phyloP scores from a whole-genome alignment of 768 basidiomycete genomes.

The Cystofilobasidium ferigula region DNA sequence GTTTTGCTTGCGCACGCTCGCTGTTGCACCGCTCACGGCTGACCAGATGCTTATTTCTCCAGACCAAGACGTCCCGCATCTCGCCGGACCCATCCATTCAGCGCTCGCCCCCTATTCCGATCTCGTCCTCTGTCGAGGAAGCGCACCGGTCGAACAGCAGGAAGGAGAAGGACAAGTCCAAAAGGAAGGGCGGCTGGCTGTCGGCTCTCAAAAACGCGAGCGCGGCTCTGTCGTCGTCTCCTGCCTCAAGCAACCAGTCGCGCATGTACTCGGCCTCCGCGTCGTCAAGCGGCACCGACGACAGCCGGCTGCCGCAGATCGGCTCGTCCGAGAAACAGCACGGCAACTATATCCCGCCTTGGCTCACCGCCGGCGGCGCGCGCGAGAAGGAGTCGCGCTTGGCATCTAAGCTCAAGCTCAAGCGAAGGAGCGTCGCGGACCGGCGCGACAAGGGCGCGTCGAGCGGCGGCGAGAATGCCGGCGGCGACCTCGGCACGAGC shows the following conservation, averaged over 20 bases:
- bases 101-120: not conserved
- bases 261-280: constrained; percentile 17
- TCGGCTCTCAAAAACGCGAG: constrained; percentile 19
- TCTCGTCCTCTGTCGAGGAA: not conserved
- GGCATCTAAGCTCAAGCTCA: constrained; percentile 19
- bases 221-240: constrained; percentile 3
- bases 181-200: constrained; percentile 19
- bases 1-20: not conserved
- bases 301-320: not conserved
- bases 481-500: constrained; percentile 10
- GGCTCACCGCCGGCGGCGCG: constrained; percentile 10
- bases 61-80: not conserved
- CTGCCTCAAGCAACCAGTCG: not conserved
- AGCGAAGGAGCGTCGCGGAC: constrained; percentile 20
- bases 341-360: constrained; percentile 19
- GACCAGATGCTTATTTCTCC: not conserved
- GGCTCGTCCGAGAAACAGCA: not conserved
- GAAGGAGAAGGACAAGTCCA: constrained; percentile 12
- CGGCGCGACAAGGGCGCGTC: constrained; percentile 2
- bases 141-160: not conserved
- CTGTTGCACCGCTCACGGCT: not conserved
- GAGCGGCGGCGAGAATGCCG: constrained; percentile 20
- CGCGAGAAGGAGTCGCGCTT: constrained; percentile 12
- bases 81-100: not conserved
- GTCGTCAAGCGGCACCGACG: constrained; percentile 13